Evolutionary conservation across 768 basidiomycete genomes (phyloP).

Genomic region (Phlegmacium glaucopus): DNA sequence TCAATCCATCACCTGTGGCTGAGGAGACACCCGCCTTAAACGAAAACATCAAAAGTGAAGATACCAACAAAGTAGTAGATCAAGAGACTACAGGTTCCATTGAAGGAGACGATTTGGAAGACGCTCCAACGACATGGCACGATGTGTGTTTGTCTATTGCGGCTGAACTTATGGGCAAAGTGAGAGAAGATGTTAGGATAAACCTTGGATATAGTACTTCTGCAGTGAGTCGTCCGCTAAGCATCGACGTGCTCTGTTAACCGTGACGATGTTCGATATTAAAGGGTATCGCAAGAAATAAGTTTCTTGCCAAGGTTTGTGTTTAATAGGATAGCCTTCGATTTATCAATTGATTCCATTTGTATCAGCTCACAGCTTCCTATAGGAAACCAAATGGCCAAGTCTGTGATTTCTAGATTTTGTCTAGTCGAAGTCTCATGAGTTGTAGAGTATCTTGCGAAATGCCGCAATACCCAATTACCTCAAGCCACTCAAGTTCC

Average conservation of each 20-base stretch:
- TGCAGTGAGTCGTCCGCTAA: constrained; percentile 52
- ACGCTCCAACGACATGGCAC: constrained; percentile 67
- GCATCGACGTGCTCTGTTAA: neutral
- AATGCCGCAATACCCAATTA: constrained; percentile 83
- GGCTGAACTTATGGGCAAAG: constrained; percentile 79
- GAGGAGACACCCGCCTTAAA: constrained; percentile 8
- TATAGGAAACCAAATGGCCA: constrained; percentile 90
- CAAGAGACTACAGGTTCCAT: constrained; percentile 1
- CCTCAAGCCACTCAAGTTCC: constrained; percentile 81
- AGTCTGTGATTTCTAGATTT: constrained; percentile 34
- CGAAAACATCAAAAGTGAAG: neutral
- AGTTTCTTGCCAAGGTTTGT: constrained; percentile 88
- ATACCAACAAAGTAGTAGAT: neutral
- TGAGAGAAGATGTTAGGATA: constrained; percentile 61
- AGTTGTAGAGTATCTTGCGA: constrained; percentile 71
- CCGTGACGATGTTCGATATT: neutral
- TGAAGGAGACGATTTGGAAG: constrained; percentile 21
- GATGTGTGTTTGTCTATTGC: constrained; percentile 89
- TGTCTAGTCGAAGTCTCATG: neutral
- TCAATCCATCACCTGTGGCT: constrained; percentile 30
- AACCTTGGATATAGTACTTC: constrained; percentile 92
- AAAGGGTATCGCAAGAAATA: constrained; percentile 89
- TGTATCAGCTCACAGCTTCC: constrained; percentile 73
- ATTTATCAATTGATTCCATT: neutral
- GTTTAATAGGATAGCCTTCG: neutral